These are phyloP conservation scores for Anthoceros angustus DNA, from an alignment of 225 moss, liverwort and hornwort genomes.

Conservation along the genomic window DNA sequence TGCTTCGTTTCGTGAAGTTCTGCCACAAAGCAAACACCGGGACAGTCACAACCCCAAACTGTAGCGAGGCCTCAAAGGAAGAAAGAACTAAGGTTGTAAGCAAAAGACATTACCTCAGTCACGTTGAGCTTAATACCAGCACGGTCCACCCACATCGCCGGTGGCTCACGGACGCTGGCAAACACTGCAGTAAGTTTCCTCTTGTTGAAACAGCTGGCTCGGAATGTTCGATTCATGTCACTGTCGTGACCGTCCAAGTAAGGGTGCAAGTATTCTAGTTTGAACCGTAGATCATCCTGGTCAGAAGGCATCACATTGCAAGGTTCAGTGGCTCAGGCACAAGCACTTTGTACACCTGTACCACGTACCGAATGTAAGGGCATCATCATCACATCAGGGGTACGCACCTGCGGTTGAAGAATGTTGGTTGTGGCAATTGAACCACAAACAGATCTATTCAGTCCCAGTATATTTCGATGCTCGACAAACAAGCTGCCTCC, in stretches of 20 bases:
- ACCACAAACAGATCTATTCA: slow-evolving; percentile 34
- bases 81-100: background rate
- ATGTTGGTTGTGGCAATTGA: slow-evolving; percentile 29
- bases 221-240: slow-evolving; percentile 19
- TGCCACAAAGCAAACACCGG: slow-evolving; percentile 8
- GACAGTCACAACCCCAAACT: background rate
- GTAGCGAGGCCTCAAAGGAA: background rate
- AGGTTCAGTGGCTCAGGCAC: background rate
- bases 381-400: background rate
- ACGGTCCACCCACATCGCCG: slow-evolving; percentile 54
- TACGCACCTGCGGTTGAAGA: slow-evolving; percentile 28
- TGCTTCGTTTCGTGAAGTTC: slow-evolving; percentile 47
- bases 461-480: slow-evolving; percentile 34
- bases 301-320: slow-evolving; percentile 6
- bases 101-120: slow-evolving; percentile 19
- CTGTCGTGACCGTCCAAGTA: slow-evolving; percentile 9
- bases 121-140: slow-evolving; percentile 44
- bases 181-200: slow-evolving; percentile 13
- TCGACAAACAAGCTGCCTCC: slow-evolving; percentile 36
- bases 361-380: background rate
- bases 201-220: slow-evolving; percentile 38
- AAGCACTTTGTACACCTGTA: background rate
- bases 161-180: slow-evolving; percentile 4
- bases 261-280: slow-evolving; percentile 41
- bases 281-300: slow-evolving; percentile 43